Evolutionary conservation across 176 grass and related monocot species (phyloP), one percentile per base, ranked within the genome.

Genomic region (Musa beccarii): DNA sequence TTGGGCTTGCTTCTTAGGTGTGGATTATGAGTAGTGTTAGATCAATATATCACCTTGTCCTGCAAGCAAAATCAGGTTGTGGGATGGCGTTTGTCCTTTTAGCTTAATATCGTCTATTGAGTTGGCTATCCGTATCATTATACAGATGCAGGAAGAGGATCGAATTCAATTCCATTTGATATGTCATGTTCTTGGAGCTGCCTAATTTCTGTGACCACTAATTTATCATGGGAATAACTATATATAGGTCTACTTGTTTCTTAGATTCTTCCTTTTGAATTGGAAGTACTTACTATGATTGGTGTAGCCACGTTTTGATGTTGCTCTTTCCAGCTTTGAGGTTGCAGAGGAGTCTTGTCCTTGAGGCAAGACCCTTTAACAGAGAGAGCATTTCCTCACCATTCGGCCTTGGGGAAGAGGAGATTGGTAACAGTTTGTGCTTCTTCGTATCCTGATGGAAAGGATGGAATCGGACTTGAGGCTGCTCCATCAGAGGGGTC

Each of bases 281-380:
- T 72, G 19, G n/a, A 22, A 15, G 8, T 53, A 7, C 12, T 73
- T 54, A 25, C 52, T 19, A 25, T 55, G 67, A 50, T 19, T 64
- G 17, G 70, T 34, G 71, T 76, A 69, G 15, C 54, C 54, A 49
- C 68, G 63, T 69, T 8, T 62, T 53, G 21, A 53, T 63, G 34
- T 43, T 79, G 1, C 10, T 56, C 14, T 75, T 85, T 76, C 86
- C 85, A 97, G 93, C 77, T 73, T 53, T 72, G 73, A 90, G 71
- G 75, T 68, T 90, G 63, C 87, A 87, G 66, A 81, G 71, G 54
- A 79, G 56, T n/a, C 68, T 71, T 13, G 49, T 53, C 66, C 72
- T 75, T 66, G 52, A 57, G 3, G 71, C 75, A 63, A 75, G n/a
- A 17, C 54, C 22, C 24, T 84, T 81, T 17, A 68, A 83, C 72